Conservation (phyloP, 257 asterid genomes). For the Jasminum sambac region DNA sequence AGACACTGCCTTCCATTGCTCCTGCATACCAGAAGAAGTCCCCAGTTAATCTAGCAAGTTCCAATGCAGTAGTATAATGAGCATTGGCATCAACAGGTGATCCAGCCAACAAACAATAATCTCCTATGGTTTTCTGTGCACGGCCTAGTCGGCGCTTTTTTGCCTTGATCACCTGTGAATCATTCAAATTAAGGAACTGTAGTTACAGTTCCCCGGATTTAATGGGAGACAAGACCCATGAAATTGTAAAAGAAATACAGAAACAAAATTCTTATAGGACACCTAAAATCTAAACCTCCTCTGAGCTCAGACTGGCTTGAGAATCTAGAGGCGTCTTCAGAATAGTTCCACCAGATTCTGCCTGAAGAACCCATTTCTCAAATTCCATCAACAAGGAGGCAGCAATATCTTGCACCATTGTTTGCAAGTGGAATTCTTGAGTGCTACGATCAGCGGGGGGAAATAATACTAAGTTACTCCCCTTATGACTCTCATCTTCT, state of each 20-base stretch:
- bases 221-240: slow-evolving; percentile 16
- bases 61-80: slow-evolving; percentile 84
- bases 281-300: slow-evolving; percentile 98
- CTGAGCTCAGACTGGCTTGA: slow-evolving; percentile 98
- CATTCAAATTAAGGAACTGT: slow-evolving; percentile 30
- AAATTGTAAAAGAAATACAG: slow-evolving; percentile 23
- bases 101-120: slow-evolving; percentile 93
- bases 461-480: slow-evolving; percentile 72
- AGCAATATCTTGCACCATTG: slow-evolving; percentile 98
- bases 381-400: slow-evolving; percentile 94
- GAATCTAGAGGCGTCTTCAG: slow-evolving; percentile 98
- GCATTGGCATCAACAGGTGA: slow-evolving; percentile 99
- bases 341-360: slow-evolving; percentile 93
- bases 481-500: slow-evolving; percentile 81
- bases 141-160: slow-evolving; percentile 94
- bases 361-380: slow-evolving; percentile 93
- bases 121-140: slow-evolving; percentile 97
- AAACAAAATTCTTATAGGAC: slow-evolving; percentile 48
- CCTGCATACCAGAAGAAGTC: slow-evolving; percentile 99
- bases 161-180: slow-evolving; percentile 89
- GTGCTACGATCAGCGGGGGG: slow-evolving; percentile 97
- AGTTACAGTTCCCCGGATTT: slow-evolving; percentile 5
- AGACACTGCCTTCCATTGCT: slow-evolving; percentile 97
- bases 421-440: slow-evolving; percentile 89
- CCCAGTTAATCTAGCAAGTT: slow-evolving; percentile 91